Base-by-base conservation (phyloP, 202 grass and related monocot species). In the Eragrostis tef region DNA sequence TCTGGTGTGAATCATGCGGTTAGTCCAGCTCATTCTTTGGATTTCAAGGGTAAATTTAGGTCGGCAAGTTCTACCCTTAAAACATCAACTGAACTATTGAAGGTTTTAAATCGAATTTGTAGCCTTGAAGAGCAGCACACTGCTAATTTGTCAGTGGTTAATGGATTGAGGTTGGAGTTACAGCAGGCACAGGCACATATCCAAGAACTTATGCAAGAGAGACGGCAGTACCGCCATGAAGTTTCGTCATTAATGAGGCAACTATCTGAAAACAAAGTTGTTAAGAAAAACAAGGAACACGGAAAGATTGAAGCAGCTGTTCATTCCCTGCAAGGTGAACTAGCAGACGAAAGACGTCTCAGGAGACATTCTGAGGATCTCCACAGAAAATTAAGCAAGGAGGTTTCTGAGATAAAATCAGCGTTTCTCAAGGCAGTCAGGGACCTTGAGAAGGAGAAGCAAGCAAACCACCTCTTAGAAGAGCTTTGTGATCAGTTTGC, bases 61-160 rank as follows among this genome's bases (percentile, higher is more conserved):
- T 85, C 81, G 49, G 39, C 62, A 56, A 69, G 76, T 61, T 70
- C 86, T 87, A 81, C 53, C 43, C 88, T 93, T 41, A 89, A 88
- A 81, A 93, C 87, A 83, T 91, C 94, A 19, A 86, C 91, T 22
- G 91, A 97, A 74, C 75, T 97, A 52, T 76, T 97, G 73, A 93
- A 97, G 90, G 89, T 97, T 83, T 68, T 97, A 57, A 93, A 97
- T 88, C 85, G 94, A 59, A 93, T 93, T 74, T 97, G 94, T 91
- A 91, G 82, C 88, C 85, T 97, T 52, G 94, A 97, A 88, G 94
- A 97, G 72, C 89, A 97, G 67, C 91, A 97, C 9, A 82, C 84
- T 48, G 82, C 89, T 42, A 84, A 88, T 78, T n/a, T 86, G 65
- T 91, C 91, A 57, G 70, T 88, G 59, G 80, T 93, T 21, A 93